phyloP scores from a whole-genome alignment of 192 early-diverging fungal genomes.

The Coemansia sp. region DNA sequence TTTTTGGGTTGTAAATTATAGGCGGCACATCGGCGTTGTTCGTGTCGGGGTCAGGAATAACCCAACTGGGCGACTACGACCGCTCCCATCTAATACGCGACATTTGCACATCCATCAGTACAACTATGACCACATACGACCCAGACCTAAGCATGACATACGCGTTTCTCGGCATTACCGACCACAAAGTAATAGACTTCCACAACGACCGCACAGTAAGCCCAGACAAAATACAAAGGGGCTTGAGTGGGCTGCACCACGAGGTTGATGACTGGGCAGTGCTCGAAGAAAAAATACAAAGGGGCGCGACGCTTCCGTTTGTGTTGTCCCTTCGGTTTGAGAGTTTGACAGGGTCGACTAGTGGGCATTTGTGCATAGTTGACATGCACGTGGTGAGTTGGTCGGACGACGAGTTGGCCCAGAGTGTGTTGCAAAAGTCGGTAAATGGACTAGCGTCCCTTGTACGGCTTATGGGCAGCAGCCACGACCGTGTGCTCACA shows the following conservation, averaged over 20 bases:
- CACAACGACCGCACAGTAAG: conserved; percentile 39
- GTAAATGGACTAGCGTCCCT: conserved; percentile 25
- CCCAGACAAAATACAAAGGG: conserved; percentile 19
- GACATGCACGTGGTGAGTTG: conserved; percentile 44
- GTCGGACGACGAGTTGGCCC: conserved; percentile 11
- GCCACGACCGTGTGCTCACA: conserved; percentile 36
- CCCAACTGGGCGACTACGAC: conserved; percentile 41
- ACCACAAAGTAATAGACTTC: conserved; percentile 45
- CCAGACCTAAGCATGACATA: conserved; percentile 51
- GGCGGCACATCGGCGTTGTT: conserved; percentile 52
- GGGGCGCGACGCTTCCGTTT: conserved; percentile 46
- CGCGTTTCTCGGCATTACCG: conserved; percentile 49
- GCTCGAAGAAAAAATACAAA: conserved; percentile 35
- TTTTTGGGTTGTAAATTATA: background rate
- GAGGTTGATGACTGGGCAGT: conserved; percentile 53
- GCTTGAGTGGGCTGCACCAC: conserved; percentile 46
- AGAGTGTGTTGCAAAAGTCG: conserved; percentile 33
- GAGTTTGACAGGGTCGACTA: conserved; percentile 43
- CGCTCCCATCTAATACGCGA: conserved; percentile 33
- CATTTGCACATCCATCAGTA: conserved; percentile 27
- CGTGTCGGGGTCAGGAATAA: conserved; percentile 42
- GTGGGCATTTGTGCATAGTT: conserved; percentile 45
- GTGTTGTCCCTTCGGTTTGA: conserved; percentile 53
- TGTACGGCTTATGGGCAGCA: conserved; percentile 30
- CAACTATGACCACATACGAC: conserved; percentile 31